phyloP scores from a whole-genome alignment of 768 basidiomycete species.

The Rhodotorula babjevae region DNA sequence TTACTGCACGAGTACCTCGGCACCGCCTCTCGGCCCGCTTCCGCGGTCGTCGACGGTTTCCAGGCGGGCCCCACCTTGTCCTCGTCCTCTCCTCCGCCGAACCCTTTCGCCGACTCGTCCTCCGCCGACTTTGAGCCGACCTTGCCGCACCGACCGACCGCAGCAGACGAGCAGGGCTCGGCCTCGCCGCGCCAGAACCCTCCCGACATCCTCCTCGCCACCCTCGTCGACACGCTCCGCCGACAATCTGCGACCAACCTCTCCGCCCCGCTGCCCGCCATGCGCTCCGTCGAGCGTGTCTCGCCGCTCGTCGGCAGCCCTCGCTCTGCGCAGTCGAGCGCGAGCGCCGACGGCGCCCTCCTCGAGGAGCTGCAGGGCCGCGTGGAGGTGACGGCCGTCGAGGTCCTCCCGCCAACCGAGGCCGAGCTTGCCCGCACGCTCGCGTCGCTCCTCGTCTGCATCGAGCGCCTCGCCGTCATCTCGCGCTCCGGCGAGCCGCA shows the following conservation, averaged over 20 bases:
- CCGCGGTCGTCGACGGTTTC: background rate
- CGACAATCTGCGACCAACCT: conserved; percentile 10
- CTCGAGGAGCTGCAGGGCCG: conserved; percentile 62
- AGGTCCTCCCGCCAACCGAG: conserved; percentile 50
- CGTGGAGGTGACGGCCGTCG: conserved; percentile 51
- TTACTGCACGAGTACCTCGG: conserved; percentile 5
- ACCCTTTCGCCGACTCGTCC: conserved; percentile 14
- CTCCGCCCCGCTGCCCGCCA: conserved; percentile 6
- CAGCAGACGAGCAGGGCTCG: conserved; percentile 47
- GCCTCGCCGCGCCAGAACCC: conserved; percentile 44
- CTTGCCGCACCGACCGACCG: fast-evolving
- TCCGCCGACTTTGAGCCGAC: conserved; percentile 51
- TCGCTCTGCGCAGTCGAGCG: conserved; percentile 43
- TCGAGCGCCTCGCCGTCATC: conserved; percentile 58
- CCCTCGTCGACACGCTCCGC: conserved; percentile 63
- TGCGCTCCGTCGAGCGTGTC: conserved; percentile 60
- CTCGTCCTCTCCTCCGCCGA: conserved; percentile 12
- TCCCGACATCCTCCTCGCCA: conserved; percentile 62
- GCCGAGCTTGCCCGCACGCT: conserved; percentile 64
- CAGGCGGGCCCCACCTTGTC: background rate
- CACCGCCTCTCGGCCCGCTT: no score
- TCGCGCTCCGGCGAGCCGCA: conserved; percentile 35
- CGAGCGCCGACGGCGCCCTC: conserved; percentile 58
- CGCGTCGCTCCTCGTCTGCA: conserved; percentile 63
- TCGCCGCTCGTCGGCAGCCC: conserved; percentile 59